A percentile compares a stretch with the other conserved stretches of the same genome.
phyloP scores from a whole-genome alignment of 176 grass and related monocot genomes.

The Oryza glaberrima region DNA sequence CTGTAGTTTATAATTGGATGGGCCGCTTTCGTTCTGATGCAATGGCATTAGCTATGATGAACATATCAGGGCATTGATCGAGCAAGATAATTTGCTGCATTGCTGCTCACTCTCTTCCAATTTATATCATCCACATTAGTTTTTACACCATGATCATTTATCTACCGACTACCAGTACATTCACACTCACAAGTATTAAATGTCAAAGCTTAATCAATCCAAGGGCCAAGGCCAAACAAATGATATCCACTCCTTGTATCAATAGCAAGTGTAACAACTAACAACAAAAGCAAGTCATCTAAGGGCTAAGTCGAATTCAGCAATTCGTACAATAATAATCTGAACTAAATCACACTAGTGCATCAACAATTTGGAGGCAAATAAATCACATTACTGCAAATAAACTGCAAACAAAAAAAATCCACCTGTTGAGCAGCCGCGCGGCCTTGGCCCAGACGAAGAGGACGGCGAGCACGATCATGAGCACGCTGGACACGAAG shows the following conservation, averaged over 20 bases:
- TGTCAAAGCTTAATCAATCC: background rate
- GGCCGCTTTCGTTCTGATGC: background rate
- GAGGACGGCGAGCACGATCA: conserved; percentile 62
- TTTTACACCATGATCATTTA: background rate
- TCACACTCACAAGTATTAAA: background rate
- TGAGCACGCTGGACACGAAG: conserved; percentile 57
- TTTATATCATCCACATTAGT: background rate
- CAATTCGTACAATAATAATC: background rate
- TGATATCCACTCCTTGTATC: background rate
- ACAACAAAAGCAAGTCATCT: background rate
- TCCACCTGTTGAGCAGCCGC: conserved; percentile 49
- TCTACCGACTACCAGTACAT: background rate
- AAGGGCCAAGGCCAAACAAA: background rate
- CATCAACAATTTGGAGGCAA: background rate
- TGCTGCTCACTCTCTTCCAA: background rate
- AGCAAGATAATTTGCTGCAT: background rate
- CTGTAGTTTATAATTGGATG: background rate
- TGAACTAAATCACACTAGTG: background rate
- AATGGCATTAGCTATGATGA: background rate
- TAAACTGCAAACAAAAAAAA: background rate
- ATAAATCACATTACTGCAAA: background rate
- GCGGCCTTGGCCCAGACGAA: conserved; percentile 66
- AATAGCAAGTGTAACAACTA: background rate
- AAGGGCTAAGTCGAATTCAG: background rate
- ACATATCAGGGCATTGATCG: background rate